Conservation (phyloP, 257 asterid species). For the Capsicum rhomboideum region DNA sequence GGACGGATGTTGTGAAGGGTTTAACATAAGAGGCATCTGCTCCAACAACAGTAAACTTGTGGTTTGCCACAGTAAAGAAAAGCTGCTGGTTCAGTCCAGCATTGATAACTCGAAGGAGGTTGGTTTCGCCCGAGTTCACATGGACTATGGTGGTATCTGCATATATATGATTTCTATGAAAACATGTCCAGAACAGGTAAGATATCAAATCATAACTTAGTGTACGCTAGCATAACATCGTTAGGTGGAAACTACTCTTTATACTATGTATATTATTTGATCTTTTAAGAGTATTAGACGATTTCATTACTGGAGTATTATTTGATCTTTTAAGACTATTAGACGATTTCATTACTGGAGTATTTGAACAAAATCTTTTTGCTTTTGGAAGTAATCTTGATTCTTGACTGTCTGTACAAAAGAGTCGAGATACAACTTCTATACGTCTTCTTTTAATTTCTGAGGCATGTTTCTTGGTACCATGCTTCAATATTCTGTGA, state of each 20-base stretch:
- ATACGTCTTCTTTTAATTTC: too few species aligned
- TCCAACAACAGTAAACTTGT: slow-evolving; percentile 73
- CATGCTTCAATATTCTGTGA: too few species aligned
- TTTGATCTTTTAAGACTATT: too few species aligned
- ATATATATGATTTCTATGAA: not conserved
- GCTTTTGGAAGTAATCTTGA: too few species aligned
- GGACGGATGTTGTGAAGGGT: slow-evolving; percentile 71
- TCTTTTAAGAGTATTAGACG: too few species aligned
- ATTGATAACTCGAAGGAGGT: slow-evolving; percentile 64
- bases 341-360: too few species aligned
- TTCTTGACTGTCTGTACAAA: too few species aligned
- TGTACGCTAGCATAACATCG: not conserved
- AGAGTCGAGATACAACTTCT: too few species aligned
- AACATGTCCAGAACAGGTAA: not conserved
- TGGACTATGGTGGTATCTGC: slow-evolving; percentile 59
- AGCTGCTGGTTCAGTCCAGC: slow-evolving; percentile 80
- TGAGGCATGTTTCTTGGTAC: too few species aligned
- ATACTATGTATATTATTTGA: too few species aligned
- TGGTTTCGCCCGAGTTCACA: slow-evolving; percentile 50
- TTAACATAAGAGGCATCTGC: slow-evolving; percentile 75
- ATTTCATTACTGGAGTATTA: too few species aligned
- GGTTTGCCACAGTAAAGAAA: slow-evolving; percentile 79
- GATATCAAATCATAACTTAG: not conserved
- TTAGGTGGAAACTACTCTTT: not conserved
- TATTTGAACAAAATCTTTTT: too few species aligned